A percentile compares a stretch with the other conserved stretches of the same genome.
Evolutionary conservation across 2,329 filamentous ascomycete species (phyloP).

Genomic region (Arthroderma sp.): DNA sequence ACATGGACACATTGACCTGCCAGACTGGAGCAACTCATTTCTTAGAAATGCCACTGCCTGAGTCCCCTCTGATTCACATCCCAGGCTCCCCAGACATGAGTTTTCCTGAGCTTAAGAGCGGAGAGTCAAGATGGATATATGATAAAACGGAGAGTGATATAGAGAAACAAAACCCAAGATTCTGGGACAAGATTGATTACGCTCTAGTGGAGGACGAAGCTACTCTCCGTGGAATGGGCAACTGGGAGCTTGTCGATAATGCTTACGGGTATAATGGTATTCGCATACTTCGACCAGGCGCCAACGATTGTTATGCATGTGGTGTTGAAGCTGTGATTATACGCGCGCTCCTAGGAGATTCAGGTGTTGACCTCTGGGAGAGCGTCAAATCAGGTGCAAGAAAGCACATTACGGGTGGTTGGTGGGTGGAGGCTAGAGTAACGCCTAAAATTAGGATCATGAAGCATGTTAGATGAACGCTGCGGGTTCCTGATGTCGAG

Average conservation of each 20-base stretch:
- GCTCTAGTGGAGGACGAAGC: slow-evolving; percentile 40
- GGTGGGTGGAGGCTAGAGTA: slow-evolving; percentile 45
- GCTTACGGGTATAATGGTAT: slow-evolving; percentile 43
- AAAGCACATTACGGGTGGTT: slow-evolving; percentile 33
- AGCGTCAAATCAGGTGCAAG: slow-evolving; percentile 19
- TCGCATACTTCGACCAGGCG: slow-evolving; percentile 36
- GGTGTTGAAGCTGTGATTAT: slow-evolving; percentile 27
- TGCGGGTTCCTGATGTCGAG: background rate
- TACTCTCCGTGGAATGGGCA: slow-evolving; percentile 23
- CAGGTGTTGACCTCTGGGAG: slow-evolving; percentile 22
- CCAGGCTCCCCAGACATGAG: slow-evolving; percentile 18
- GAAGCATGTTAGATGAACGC: slow-evolving; percentile 19
- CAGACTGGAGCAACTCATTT: slow-evolving; percentile 54
- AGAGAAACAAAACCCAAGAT: slow-evolving; percentile 37
- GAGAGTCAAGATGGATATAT: slow-evolving; percentile 39
- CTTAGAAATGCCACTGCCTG: slow-evolving; percentile 32
- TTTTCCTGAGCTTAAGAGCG: slow-evolving; percentile 13
- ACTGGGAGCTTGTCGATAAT: slow-evolving; percentile 42
- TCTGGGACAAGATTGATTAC: slow-evolving; percentile 50
- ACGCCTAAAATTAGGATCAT: slow-evolving; percentile 44
- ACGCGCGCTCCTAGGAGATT: slow-evolving; percentile 24
- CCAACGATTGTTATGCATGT: slow-evolving; percentile 15
- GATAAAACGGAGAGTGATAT: slow-evolving; percentile 48
- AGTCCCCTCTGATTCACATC: slow-evolving; percentile 13
- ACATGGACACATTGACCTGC: slow-evolving; percentile 50